These are phyloP conservation scores for Cucurbita maxima DNA, from an alignment of 306 rosid genomes.

Conservation along the genomic window DNA sequence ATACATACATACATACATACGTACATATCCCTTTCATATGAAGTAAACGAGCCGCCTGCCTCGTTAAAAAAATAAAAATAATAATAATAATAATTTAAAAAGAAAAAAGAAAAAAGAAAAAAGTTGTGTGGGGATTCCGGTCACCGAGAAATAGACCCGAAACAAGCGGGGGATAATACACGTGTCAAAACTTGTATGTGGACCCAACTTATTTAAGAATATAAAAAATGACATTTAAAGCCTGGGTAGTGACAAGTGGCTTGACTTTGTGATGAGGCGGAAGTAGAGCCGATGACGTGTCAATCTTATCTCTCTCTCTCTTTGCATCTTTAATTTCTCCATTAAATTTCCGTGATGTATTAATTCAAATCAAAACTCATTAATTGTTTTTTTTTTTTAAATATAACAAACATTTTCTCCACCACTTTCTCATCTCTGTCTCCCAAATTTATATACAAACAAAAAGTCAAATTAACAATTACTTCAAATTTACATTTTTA, in stretches of 20 bases:
- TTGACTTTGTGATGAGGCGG: not conserved
- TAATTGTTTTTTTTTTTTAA: too few species aligned
- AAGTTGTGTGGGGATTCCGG: not conserved
- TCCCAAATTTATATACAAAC: too few species aligned
- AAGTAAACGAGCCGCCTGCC: not conserved
- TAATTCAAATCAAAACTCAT: not conserved
- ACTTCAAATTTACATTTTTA: too few species aligned
- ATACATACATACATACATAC: too few species aligned
- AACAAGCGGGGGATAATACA: conserved; percentile 1
- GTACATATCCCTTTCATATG: too few species aligned
- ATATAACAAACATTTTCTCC: not conserved
- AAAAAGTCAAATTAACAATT: not conserved
- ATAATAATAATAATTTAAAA: too few species aligned
- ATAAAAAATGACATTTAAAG: not conserved
- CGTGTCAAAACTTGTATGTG: not conserved
- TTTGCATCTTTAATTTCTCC: not conserved
- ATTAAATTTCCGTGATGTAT: not conserved
- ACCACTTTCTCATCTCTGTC: not conserved
- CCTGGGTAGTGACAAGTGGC: not conserved
- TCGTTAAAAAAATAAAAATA: not conserved
- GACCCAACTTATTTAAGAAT: not conserved
- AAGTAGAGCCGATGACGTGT: not conserved
- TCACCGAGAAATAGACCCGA: conserved; percentile 1
- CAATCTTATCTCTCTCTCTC: not conserved
- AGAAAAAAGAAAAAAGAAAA: too few species aligned